These are phyloP conservation scores for Tolypocladium sp. DNA, from an alignment of 2,329 filamentous ascomycete genomes.

Conservation along the genomic window DNA sequence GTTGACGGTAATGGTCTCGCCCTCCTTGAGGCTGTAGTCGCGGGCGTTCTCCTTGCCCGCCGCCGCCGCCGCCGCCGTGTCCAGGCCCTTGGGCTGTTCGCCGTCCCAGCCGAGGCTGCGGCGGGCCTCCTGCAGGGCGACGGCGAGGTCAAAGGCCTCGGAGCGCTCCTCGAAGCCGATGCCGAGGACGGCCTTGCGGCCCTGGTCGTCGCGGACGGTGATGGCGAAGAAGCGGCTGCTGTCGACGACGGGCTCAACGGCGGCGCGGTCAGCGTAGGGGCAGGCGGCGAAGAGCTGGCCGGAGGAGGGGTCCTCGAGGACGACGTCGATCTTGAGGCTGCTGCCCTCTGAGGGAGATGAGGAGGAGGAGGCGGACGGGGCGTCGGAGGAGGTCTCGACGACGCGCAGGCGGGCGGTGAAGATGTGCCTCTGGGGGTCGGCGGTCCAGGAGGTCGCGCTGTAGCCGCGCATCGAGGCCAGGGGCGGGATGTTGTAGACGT, in stretches of 20 bases:
- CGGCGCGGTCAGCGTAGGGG: slow-evolving; percentile 57
- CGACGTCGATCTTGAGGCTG: slow-evolving; percentile 61
- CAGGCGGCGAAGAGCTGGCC: slow-evolving; percentile 77
- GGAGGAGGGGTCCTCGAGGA: slow-evolving; percentile 66
- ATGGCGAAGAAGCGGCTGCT: slow-evolving; percentile 79
- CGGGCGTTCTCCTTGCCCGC: slow-evolving; percentile 30
- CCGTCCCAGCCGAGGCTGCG: slow-evolving; percentile 56
- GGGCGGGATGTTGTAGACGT: slow-evolving; percentile 83
- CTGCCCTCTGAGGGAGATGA: slow-evolving; percentile 7
- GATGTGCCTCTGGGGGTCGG: slow-evolving; percentile 62
- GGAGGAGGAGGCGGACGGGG: slow-evolving; percentile 9
- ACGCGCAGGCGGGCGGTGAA: slow-evolving; percentile 77
- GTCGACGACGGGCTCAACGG: slow-evolving; percentile 71
- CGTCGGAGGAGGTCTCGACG: slow-evolving; percentile 59
- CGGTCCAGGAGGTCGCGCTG: slow-evolving; percentile 68
- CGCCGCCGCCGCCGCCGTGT: slow-evolving; percentile 19
- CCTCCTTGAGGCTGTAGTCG: slow-evolving; percentile 81
- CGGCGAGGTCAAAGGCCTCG: slow-evolving; percentile 79
- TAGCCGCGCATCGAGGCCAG: slow-evolving; percentile 71
- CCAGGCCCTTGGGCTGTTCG: slow-evolving; percentile 8
- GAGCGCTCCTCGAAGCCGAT: slow-evolving; percentile 81
- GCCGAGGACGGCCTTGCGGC: slow-evolving; percentile 70
- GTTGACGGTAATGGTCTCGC: slow-evolving; percentile 80
- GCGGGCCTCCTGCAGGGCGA: slow-evolving; percentile 69
- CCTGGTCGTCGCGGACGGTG: slow-evolving; percentile 65